Conservation (phyloP, 2,329 filamentous ascomycete species). For the Penicillium sp. region DNA sequence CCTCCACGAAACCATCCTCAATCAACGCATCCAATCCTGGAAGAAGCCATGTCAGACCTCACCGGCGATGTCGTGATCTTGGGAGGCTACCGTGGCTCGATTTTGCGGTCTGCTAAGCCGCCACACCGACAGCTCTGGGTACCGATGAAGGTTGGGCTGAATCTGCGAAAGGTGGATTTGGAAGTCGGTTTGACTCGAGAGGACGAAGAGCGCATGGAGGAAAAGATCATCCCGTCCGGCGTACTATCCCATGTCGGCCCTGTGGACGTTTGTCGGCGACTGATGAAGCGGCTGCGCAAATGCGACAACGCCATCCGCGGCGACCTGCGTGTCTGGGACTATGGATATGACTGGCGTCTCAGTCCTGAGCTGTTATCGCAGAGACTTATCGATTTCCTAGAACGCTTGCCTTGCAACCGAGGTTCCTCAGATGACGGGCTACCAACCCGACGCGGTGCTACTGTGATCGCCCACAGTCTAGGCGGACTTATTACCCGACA, state of each 20-base stretch:
- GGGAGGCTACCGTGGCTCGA: slow-evolving; percentile 85
- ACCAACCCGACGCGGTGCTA: slow-evolving; percentile 62
- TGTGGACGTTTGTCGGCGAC: slow-evolving; percentile 79
- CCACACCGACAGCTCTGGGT: slow-evolving; percentile 90
- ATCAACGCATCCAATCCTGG: slow-evolving; percentile 49
- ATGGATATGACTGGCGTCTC: slow-evolving; percentile 91
- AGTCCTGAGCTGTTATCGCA: slow-evolving; percentile 74
- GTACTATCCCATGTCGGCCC: slow-evolving; percentile 92
- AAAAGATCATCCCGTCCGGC: slow-evolving; percentile 78
- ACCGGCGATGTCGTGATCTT: slow-evolving; percentile 84
- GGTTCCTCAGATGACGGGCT: slow-evolving; percentile 45
- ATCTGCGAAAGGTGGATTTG: slow-evolving; percentile 85
- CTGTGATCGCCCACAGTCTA: slow-evolving; percentile 79
- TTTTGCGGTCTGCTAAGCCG: slow-evolving; percentile 78
- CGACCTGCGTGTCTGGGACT: slow-evolving; percentile 78
- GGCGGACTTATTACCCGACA: slow-evolving; percentile 86
- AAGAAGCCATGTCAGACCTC: slow-evolving; percentile 63
- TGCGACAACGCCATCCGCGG: slow-evolving; percentile 71
- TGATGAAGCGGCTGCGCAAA: slow-evolving; percentile 74
- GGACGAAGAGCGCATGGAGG: slow-evolving; percentile 79
- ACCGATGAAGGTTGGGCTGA: slow-evolving; percentile 87
- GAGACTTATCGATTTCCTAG: slow-evolving; percentile 70
- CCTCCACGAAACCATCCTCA: slow-evolving; percentile 26
- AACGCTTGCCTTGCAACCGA: slow-evolving; percentile 69
- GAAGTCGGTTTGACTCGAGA: slow-evolving; percentile 79